Evolutionary conservation across 2,329 filamentous ascomycete genomes (phyloP).

Genomic region (Xylaria sp.): DNA sequence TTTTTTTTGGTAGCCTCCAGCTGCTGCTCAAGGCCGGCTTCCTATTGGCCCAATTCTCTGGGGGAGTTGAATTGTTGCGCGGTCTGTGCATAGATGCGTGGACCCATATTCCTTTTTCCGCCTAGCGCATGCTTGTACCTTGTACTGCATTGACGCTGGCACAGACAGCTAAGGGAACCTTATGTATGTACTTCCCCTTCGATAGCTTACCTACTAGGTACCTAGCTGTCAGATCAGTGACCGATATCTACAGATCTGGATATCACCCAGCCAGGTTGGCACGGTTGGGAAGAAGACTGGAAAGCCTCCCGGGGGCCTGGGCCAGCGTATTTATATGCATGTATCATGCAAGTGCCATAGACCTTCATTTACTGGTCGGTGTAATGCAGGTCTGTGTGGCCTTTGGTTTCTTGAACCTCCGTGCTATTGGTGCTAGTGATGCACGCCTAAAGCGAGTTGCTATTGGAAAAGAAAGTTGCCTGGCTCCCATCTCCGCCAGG

Average conservation of each 20-base stretch:
- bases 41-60: constrained; percentile 34
- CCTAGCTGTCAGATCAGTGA: background rate
- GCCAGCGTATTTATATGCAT: constrained; percentile 1
- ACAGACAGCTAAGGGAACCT: background rate
- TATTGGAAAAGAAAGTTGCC: background rate
- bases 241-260: background rate
- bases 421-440: background rate
- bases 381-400: background rate
- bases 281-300: background rate
- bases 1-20: constrained; percentile 37
- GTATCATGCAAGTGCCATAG: background rate
- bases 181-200: background rate
- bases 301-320: background rate
- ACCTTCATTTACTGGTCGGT: background rate
- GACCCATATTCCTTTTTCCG: constrained; percentile 13
- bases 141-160: background rate
- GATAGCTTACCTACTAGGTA: background rate
- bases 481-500: background rate
- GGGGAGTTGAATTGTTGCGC: constrained; percentile 13
- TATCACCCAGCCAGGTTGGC: background rate
- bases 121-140: background rate
- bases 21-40: constrained; percentile 13
- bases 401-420: background rate
- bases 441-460: background rate
- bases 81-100: constrained; percentile 11